Conservation (phyloP, 495 filamentous ascomycete genomes). For the Xylaria castorea region DNA sequence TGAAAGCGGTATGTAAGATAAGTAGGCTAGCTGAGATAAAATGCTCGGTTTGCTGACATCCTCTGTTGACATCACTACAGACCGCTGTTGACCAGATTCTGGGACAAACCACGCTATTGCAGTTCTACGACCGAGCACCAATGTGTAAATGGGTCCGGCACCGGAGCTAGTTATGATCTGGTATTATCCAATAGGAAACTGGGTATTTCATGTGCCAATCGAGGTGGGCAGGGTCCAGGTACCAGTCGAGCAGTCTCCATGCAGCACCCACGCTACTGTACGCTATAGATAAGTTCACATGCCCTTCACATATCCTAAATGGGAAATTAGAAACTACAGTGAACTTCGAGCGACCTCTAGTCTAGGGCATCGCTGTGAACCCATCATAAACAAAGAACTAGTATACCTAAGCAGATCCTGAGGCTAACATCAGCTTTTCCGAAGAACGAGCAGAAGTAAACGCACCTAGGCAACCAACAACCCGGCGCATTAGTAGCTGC, state of each 20-base stretch:
- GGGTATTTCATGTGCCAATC: slow-evolving; percentile 2
- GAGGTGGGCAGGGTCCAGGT: background rate
- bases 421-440: background rate
- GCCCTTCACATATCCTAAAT: background rate
- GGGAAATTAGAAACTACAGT: background rate
- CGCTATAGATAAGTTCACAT: slow-evolving; percentile 1
- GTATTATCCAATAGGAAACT: slow-evolving; percentile 12
- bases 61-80: slow-evolving; percentile 3
- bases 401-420: background rate
- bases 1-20: background rate
- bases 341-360: background rate
- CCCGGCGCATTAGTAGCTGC: background rate
- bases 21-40: no score
- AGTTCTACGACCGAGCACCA: no score
- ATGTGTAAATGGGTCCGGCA: background rate
- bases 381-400: no score
- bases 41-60: background rate
- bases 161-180: background rate
- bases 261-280: slow-evolving; percentile 16
- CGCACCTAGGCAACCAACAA: background rate
- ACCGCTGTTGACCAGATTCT: background rate
- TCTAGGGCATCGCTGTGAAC: background rate
- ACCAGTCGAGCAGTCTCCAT: background rate
- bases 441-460: background rate
- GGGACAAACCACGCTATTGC: background rate